Conservation (phyloP, 306 rosid genomes). For the Lotus japonicus region DNA sequence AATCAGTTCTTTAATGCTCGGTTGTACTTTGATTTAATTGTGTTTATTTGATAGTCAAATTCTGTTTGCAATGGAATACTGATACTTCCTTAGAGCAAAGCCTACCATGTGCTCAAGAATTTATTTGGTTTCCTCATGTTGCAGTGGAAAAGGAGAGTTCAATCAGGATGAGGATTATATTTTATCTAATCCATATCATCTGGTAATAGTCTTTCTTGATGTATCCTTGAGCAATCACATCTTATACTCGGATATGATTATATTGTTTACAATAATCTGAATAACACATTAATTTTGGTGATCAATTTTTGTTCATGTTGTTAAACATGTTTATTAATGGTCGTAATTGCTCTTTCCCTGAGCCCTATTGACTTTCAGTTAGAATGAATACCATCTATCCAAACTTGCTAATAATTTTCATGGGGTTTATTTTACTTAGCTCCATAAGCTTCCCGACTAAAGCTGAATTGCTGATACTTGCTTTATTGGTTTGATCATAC, state of each 20-base stretch:
- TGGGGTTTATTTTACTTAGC: background rate
- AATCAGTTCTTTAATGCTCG: slow-evolving; percentile 2
- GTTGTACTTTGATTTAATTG: background rate
- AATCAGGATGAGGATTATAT: slow-evolving; percentile 72
- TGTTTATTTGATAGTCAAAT: slow-evolving; percentile 5
- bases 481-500: slow-evolving; percentile 5
- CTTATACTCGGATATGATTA: slow-evolving; percentile 3
- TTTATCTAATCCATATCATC: slow-evolving; percentile 84
- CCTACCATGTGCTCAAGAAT: background rate
- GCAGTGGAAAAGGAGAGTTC: slow-evolving; percentile 79
- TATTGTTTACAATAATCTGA: slow-evolving; percentile 1
- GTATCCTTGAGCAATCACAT: background rate
- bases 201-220: slow-evolving; percentile 43
- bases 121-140: slow-evolving; percentile 14
- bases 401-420: background rate
- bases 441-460: background rate
- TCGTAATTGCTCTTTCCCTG: background rate
- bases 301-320: background rate
- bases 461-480: slow-evolving; percentile 8
- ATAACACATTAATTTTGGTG: background rate
- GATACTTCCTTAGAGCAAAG: slow-evolving; percentile 6
- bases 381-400: background rate
- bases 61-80: slow-evolving; percentile 6
- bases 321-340: background rate
- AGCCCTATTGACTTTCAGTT: background rate